Percentiles rank a stretch among this genome's conserved stretches.
Evolutionary conservation across 192 early-diverging fungal species (phyloP).

Genomic region (Pilaira anomala): DNA sequence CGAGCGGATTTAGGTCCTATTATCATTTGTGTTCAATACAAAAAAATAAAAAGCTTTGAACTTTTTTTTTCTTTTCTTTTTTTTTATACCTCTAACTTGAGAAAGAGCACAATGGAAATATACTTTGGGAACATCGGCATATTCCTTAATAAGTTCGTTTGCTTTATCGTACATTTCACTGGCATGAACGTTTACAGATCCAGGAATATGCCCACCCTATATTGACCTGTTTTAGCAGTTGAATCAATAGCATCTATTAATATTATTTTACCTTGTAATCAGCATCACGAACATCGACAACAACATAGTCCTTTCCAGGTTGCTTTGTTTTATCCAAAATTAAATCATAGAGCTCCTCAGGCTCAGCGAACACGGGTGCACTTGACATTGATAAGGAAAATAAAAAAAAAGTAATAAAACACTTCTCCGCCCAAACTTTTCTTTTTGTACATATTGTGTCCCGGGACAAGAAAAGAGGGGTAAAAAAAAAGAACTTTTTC

Average conservation of each 20-base stretch:
- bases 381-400: conserved; percentile 4
- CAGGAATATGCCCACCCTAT: conserved; percentile 78
- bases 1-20: conserved; percentile 53
- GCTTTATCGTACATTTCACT: conserved; percentile 51
- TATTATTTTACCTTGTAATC: conserved; percentile 44
- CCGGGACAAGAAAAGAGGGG: not conserved
- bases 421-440: not conserved
- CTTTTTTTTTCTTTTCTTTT: not conserved
- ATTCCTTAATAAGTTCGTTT: conserved; percentile 45
- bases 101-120: conserved; percentile 89
- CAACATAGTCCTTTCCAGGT: conserved; percentile 65
- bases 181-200: conserved; percentile 72
- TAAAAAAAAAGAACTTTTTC: conserved; percentile 4
- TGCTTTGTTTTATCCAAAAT: not conserved
- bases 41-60: not conserved
- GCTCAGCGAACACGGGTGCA: conserved; percentile 2
- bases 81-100: conserved; percentile 60
- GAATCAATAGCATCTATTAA: not conserved
- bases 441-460: too few relatives aligned
- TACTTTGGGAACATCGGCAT: conserved; percentile 57
- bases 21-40: too few relatives aligned
- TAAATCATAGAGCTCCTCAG: conserved; percentile 10
- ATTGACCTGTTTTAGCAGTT: not conserved
- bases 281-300: conserved; percentile 72
- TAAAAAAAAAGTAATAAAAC: conserved; percentile 2